Evolutionary conservation across 2,329 filamentous ascomycete genomes (phyloP).

Genomic region (Daldinia sp.): DNA sequence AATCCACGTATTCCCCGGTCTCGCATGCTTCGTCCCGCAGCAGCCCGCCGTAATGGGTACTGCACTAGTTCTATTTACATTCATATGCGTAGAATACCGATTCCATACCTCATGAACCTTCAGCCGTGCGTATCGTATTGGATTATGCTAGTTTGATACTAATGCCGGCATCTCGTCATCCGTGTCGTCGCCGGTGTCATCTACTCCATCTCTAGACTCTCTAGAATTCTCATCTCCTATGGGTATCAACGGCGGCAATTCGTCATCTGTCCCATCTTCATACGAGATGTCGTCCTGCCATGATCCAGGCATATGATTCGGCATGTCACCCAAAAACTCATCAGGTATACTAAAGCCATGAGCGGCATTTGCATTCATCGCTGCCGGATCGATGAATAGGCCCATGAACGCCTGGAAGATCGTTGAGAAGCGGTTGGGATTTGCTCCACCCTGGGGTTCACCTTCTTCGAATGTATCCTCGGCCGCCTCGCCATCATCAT

Average conservation of each 20-base stretch:
- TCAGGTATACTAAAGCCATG: conserved; percentile 1
- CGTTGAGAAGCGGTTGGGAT: neutral
- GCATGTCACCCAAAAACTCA: conserved; percentile 12
- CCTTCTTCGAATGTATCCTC: neutral
- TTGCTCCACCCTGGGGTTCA: neutral
- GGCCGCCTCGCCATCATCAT: conserved; percentile 17
- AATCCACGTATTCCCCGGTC: conserved; percentile 28
- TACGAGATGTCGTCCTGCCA: conserved; percentile 37
- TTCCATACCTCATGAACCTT: neutral
- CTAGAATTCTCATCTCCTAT: neutral
- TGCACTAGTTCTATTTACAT: neutral
- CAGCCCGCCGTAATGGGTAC: conserved; percentile 7
- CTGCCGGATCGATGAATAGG: conserved; percentile 27
- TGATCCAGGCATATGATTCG: conserved; percentile 38
- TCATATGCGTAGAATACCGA: conserved; percentile 3
- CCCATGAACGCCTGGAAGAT: conserved; percentile 34
- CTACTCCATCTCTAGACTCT: neutral
- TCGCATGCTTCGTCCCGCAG: conserved; percentile 23
- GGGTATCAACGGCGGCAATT: conserved; percentile 33
- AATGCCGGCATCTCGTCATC: conserved; percentile 32
- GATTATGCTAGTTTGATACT: neutral
- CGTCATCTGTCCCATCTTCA: conserved; percentile 33
- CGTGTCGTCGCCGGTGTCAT: conserved; percentile 5
- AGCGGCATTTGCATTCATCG: neutral
- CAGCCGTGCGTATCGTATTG: neutral